Base-by-base conservation (phyloP, 1,284 basidiomycete genomes). In the Flammula alnicola region DNA sequence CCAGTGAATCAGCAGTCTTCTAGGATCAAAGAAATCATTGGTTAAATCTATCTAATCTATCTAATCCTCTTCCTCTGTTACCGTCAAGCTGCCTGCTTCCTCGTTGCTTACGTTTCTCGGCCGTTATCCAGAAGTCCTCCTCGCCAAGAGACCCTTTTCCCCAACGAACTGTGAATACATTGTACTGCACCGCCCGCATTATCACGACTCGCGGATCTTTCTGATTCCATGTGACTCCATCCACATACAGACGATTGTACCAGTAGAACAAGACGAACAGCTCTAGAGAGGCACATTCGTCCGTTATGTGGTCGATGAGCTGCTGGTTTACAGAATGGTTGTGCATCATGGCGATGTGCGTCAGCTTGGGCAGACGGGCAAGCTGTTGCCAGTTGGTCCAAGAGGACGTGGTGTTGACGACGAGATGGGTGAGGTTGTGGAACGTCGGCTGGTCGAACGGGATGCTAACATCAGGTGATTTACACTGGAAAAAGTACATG, bases 121-220 rank as follows among this genome's bases (percentile, higher is more conserved):
- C 56, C 1, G 44, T 51, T 12, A 51, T 41, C 57, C 55, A 59
- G 30, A 59, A 55, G 29, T 56, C 57, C 23, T 49, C 44, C 4
- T 52, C 52, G 4, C 57, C 57, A 9, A 50, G 48, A 4, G 57
- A 52, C 4, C 52, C 57, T 16, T 17, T 30, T 35, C 57, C 57
- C 57, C 57, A 59, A 39, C 53, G 40, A 36, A 47, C 49, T n/a
- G n/a, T n/a, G n/a, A n/a, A n/a, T 8, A 56, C 22, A 39, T 47
- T 43, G 32, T 47, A 38, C 9, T 19, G 16, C 10, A 49, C 45
- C 26, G 50, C 50, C 22, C 33, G 36, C 11, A 56, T 19, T 19
- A 56, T 26, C 7, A 56, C 50, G 6, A 55, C 48, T 12, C 55
- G 49, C 29, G 14, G 14, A 43, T 53, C 55, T 19, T 50, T 49